Percentiles rank a stretch among this genome's conserved stretches.
Evolutionary conservation across 1,284 basidiomycete species (phyloP).

Genomic region (Stygiomarasmius scandens): DNA sequence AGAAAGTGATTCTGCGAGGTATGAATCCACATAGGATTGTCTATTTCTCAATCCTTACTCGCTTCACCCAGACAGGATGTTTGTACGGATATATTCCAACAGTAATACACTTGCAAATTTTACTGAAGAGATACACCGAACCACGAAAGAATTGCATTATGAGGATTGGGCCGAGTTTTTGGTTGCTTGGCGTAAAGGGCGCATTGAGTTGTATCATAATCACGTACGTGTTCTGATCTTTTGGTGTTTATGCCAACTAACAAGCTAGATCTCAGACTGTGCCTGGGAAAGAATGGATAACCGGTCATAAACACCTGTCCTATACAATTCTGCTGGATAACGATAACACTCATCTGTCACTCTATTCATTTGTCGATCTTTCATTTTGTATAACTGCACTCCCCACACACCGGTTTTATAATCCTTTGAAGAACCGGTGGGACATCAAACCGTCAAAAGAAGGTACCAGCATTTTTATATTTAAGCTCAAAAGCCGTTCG

Average conservation of each 20-base stretch:
- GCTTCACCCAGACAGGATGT: conserved; percentile 72
- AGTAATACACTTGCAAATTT: conserved; percentile 51
- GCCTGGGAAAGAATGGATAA: conserved; percentile 62
- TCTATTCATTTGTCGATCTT: conserved; percentile 82
- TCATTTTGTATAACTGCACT: conserved; percentile 78
- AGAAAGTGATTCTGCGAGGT: conserved; percentile 68
- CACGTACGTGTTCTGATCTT: conserved; percentile 52
- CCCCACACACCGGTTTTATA: conserved; percentile 42
- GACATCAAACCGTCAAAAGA: conserved; percentile 51
- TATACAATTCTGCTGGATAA: conserved; percentile 69
- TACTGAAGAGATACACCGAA: conserved; percentile 69
- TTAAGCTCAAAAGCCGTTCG: conserved; percentile 73
- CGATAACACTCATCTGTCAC: conserved; percentile 62
- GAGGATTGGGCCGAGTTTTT: conserved; percentile 79
- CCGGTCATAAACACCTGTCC: conserved; percentile 68
- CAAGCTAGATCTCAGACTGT: conserved; percentile 45
- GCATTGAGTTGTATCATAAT: conserved; percentile 79
- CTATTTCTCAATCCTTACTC: conserved; percentile 4
- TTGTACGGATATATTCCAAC: conserved; percentile 72
- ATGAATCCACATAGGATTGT: conserved; percentile 17
- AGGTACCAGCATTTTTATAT: conserved; percentile 81
- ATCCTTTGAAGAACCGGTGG: conserved; percentile 37
- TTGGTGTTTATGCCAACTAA: not conserved
- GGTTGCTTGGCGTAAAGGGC: conserved; percentile 75
- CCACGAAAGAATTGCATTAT: conserved; percentile 60